phyloP scores from a whole-genome alignment of 2,329 filamentous ascomycete species.

The Colletotrichum sp. region DNA sequence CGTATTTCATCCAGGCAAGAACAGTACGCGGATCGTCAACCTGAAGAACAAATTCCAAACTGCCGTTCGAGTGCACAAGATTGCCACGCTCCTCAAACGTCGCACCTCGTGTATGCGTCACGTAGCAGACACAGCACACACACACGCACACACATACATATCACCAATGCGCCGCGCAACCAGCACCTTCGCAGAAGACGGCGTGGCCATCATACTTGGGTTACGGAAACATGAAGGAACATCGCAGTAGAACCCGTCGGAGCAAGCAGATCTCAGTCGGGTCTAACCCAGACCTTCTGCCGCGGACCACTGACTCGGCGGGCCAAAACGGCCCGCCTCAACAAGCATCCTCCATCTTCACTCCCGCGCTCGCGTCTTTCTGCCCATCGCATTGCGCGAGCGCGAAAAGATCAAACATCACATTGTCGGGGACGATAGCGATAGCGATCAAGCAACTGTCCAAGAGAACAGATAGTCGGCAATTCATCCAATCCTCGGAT shows the following conservation, averaged over 20 bases:
- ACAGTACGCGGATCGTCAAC: background rate
- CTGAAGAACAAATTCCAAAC: background rate
- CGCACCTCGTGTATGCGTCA: background rate
- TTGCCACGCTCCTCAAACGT: background rate
- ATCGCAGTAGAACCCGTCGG: background rate
- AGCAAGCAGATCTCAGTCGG: background rate
- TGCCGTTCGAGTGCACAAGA: background rate
- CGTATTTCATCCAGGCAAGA: background rate
- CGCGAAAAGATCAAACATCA: background rate
- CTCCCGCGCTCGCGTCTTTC: background rate
- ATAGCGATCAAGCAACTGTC: background rate
- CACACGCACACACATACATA: background rate
- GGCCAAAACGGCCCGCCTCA: rapidly evolving
- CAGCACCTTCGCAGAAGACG: background rate
- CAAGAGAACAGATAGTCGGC: background rate
- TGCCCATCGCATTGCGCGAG: background rate
- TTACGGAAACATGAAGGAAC: background rate
- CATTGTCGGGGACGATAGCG: background rate
- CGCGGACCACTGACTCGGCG: background rate
- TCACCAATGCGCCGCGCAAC: background rate
- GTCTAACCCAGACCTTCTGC: background rate
- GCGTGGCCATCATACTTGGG: background rate
- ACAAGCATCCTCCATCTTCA: background rate
- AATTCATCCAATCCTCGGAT: background rate
- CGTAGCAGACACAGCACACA: background rate